Percentiles rank a stretch among this genome's conserved stretches.
Evolutionary conservation across 306 rosid genomes (phyloP).

Genomic region (Betula pendula): DNA sequence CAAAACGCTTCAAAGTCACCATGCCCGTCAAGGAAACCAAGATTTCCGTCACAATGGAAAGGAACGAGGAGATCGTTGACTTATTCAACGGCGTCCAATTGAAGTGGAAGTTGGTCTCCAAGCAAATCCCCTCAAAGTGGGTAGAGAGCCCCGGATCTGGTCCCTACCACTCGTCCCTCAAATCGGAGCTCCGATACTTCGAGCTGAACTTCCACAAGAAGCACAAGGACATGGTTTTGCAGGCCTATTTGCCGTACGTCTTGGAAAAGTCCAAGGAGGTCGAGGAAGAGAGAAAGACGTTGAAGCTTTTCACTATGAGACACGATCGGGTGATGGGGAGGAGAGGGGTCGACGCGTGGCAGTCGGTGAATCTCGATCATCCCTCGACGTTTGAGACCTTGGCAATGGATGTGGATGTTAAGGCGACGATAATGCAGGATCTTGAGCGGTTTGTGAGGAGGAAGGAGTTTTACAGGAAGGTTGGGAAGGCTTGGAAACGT

Average conservation of each 20-base stretch:
- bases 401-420: constrained; percentile 29
- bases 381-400: constrained; percentile 28
- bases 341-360: constrained; percentile 4
- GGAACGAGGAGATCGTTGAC: constrained; percentile 25
- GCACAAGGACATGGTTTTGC: constrained; percentile 20
- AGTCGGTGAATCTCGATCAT: constrained; percentile 23
- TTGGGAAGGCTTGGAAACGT: constrained; percentile 36
- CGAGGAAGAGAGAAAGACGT: constrained; percentile 14
- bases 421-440: constrained; percentile 28
- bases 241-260: constrained; percentile 20
- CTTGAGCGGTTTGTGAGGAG: constrained; percentile 29
- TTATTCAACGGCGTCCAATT: constrained; percentile 17
- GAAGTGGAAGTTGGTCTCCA: constrained; percentile 23
- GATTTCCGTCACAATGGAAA: constrained; percentile 10
- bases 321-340: neutral
- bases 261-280: constrained; percentile 14
- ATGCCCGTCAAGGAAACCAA: constrained; percentile 17
- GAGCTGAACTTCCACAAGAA: constrained; percentile 26
- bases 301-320: constrained; percentile 20
- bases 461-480: constrained; percentile 29
- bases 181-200: constrained; percentile 4
- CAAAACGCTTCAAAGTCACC: constrained; percentile 21
- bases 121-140: constrained; percentile 7
- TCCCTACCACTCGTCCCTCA: neutral
- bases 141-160: neutral